These are phyloP conservation scores for Schoenoplectus triqueter DNA, from an alignment of 202 grass and related monocot species.

Conservation along the genomic window DNA sequence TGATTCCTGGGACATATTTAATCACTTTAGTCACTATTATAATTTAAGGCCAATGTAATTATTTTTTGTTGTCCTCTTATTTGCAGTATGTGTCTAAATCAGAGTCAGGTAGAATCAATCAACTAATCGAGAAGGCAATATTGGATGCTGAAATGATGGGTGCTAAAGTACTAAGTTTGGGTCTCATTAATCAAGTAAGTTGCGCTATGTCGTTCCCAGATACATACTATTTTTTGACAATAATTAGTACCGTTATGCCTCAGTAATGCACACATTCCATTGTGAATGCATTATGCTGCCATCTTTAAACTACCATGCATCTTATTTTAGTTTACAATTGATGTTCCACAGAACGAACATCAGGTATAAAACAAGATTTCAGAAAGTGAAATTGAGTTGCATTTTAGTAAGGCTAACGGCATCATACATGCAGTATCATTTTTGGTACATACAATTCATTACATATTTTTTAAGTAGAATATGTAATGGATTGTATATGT, in stretches of 20 bases:
- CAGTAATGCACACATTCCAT: neutral
- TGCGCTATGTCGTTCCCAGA: neutral
- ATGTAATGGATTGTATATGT: too few species aligned
- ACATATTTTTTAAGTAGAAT: neutral
- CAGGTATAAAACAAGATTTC: neutral
- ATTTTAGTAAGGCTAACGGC: neutral
- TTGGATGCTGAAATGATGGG: constrained; percentile 65
- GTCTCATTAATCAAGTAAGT: constrained; percentile 77
- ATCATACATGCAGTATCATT: neutral
- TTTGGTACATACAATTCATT: neutral
- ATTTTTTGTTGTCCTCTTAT: neutral
- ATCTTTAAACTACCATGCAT: neutral
- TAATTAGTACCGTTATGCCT: neutral
- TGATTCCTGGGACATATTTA: neutral
- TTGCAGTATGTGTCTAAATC: constrained; percentile 53
- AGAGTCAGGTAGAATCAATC: constrained; percentile 43
- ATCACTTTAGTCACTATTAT: neutral
- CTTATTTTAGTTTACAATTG: neutral
- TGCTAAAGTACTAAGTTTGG: constrained; percentile 62
- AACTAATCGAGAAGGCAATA: constrained; percentile 61
- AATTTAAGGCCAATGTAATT: neutral
- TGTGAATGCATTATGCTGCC: neutral
- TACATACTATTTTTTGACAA: neutral
- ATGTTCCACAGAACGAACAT: neutral
- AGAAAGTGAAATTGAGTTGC: neutral